Evolutionary conservation across 129 eudicot genomes (phyloP), one percentile per base, ranked within the genome.

Genomic region (Tagetes patula): DNA sequence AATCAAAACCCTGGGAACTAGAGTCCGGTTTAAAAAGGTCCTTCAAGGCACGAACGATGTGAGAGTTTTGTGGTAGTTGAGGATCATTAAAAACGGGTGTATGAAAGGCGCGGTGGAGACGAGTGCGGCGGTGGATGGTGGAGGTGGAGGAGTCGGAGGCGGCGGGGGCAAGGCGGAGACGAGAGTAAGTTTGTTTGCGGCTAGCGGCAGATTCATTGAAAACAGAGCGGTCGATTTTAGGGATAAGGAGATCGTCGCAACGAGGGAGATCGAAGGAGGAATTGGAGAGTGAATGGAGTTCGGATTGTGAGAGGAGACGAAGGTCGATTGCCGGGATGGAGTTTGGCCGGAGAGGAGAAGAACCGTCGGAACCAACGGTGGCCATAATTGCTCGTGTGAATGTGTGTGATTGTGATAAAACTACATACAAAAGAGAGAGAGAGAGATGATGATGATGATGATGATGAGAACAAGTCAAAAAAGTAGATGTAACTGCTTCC

Each of bases 191-290:
- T 34, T 94, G 98, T 58, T 88, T 87, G 2, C 96, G 86, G 56
- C 93, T 84, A 2, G 91, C 96, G 70, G 93, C 96, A 73, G 98
- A 90, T 59, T 94, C 96, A 65, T 94, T 94, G 88, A 94, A 94
- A 70, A 94, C 93, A 53, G 93, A 81, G 34, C 88, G 95, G 76
- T 90, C 96, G 77, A 94, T 87, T 80, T 84, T 82, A 34, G 98
- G 96, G 78, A 87, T 84, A 7, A 84, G 85, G 80, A 94, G 81
- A 82, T 94, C 96, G 76, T 93, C 85, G 58, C 71, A 63, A 32
- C 77, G 83, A 68, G 77, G 45, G 80, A 78, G 83, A 67, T 82
- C 77, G 82, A 72, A 82, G 12, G 82, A 67, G 63, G 88, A 68
- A 61, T 77, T 49, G 68, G 96, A 87, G 63, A 92, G 91, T 37